Evolutionary conservation across 352 stramenopile species (phyloP).

Genomic region (Pythium aristosporum): DNA sequence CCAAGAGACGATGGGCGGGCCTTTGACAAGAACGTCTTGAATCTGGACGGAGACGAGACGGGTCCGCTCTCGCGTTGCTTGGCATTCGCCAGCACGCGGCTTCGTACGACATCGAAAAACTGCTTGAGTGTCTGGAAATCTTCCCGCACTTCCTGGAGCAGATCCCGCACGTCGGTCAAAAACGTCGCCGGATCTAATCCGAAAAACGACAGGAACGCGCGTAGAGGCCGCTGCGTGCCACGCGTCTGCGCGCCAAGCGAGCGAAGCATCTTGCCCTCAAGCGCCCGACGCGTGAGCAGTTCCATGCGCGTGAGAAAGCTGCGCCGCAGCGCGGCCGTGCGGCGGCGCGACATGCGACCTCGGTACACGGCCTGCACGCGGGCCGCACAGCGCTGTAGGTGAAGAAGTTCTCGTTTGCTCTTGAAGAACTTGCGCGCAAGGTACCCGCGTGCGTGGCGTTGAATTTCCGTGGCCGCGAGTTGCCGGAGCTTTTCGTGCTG

Average conservation of each 20-base stretch:
- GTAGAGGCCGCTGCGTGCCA: slow-evolving; percentile 57
- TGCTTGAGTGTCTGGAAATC: slow-evolving; percentile 63
- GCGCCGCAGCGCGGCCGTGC: slow-evolving; percentile 60
- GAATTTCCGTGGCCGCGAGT: slow-evolving; percentile 63
- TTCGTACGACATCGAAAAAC: slow-evolving; percentile 64
- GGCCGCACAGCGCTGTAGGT: slow-evolving; percentile 43
- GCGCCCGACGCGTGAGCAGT: slow-evolving; percentile 49
- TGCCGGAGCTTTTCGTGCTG: slow-evolving; percentile 42
- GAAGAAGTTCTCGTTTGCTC: slow-evolving; percentile 53
- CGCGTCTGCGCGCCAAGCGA: slow-evolving; percentile 55
- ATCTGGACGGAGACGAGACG: slow-evolving; percentile 10
- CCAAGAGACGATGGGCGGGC: slow-evolving; percentile 7
- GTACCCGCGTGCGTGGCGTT: slow-evolving; percentile 65
- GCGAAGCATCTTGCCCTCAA: slow-evolving; percentile 65
- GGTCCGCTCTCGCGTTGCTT: neutral
- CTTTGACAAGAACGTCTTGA: slow-evolving; percentile 14
- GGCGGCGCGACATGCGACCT: slow-evolving; percentile 60
- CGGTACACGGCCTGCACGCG: slow-evolving; percentile 73
- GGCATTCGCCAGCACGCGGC: slow-evolving; percentile 42
- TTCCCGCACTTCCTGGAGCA: slow-evolving; percentile 66
- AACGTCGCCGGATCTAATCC: slow-evolving; percentile 77
- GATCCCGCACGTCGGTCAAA: slow-evolving; percentile 55
- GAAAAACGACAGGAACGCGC: slow-evolving; percentile 72
- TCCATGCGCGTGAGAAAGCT: slow-evolving; percentile 82
- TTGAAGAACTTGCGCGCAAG: slow-evolving; percentile 52